Percentiles rank a stretch among this genome's conserved stretches.
These are phyloP conservation scores for Trypanosoma theileri DNA, from an alignment of 208 protist genomes.

Conservation along the genomic window DNA sequence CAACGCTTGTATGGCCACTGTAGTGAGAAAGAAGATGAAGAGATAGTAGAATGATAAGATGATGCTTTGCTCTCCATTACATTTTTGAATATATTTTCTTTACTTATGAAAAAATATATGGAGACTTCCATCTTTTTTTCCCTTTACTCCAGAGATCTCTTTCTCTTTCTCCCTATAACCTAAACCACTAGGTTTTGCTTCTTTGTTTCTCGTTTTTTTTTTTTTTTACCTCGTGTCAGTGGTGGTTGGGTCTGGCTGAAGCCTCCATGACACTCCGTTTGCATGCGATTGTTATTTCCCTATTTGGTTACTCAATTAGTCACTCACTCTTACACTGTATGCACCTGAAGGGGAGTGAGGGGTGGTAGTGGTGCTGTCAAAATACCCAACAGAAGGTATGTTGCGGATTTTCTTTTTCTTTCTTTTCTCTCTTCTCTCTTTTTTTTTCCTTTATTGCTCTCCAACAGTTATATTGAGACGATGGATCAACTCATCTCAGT, in stretches of 20 bases:
- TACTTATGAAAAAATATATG: background rate
- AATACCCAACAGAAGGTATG: too few species aligned
- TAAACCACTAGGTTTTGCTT: constrained; percentile 1
- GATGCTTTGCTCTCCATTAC: background rate
- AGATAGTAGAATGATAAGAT: background rate
- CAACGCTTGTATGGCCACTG: background rate
- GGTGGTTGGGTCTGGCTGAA: too few species aligned
- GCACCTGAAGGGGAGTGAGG: too few species aligned
- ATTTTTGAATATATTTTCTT: background rate
- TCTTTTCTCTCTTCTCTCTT: constrained; percentile 10
- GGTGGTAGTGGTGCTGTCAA: too few species aligned
- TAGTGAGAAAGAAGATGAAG: constrained; percentile 2
- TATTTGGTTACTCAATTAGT: too few species aligned
- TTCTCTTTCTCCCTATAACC: background rate
- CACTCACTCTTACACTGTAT: too few species aligned
- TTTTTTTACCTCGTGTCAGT: background rate
- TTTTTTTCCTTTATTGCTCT: constrained; percentile 7
- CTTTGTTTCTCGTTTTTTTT: background rate
- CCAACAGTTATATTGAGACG: background rate
- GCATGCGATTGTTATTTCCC: too few species aligned
- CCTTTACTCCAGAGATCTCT: too few species aligned
- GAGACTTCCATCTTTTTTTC: background rate
- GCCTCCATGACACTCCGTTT: too few species aligned
- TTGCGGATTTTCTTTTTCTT: constrained; percentile 3
- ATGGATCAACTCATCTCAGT: constrained; percentile 97